A percentile compares a stretch with the other conserved stretches of the same genome.
Evolutionary conservation across 2,329 filamentous ascomycete genomes (phyloP).

Genomic region (Trematosphaeria pertusa): DNA sequence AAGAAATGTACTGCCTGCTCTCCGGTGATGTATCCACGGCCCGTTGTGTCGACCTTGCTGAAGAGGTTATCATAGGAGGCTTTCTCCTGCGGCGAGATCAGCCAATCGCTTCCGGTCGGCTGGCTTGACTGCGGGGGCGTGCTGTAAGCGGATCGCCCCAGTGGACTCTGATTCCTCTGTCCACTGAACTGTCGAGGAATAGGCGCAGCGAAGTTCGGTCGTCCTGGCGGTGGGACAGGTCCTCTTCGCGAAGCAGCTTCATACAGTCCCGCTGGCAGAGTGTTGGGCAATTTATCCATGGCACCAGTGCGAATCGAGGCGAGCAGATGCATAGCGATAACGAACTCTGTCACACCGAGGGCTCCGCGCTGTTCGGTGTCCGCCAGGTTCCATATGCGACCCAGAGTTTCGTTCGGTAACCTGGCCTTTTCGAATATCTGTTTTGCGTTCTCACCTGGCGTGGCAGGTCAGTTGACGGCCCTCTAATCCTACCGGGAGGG

Average conservation of each 20-base stretch:
- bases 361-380: conserved; percentile 92
- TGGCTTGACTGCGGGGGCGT: conserved; percentile 59
- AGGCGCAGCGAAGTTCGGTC: conserved; percentile 60
- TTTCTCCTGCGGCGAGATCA: conserved; percentile 84
- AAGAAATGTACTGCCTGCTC: conserved; percentile 96
- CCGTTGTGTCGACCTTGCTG: conserved; percentile 78
- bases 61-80: conserved; percentile 87
- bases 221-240: conserved; percentile 52
- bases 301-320: conserved; percentile 87
- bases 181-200: conserved; percentile 87
- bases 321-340: conserved; percentile 97
- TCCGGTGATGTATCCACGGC: conserved; percentile 84
- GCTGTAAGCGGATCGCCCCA: conserved; percentile 60
- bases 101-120: conserved; percentile 74
- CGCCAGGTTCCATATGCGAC: conserved; percentile 94
- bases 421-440: conserved; percentile 94
- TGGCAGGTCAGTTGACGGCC: conserved; percentile 10
- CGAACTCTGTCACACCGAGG: conserved; percentile 87
- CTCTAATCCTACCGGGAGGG: background rate
- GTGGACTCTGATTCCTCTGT: conserved; percentile 66
- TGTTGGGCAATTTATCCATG: conserved; percentile 78
- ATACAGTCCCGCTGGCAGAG: conserved; percentile 84
- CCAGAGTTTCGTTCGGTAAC: conserved; percentile 86
- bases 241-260: conserved; percentile 79
- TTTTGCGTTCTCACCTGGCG: conserved; percentile 79